Percentiles rank a stretch among this genome's conserved stretches.
phyloP scores from a whole-genome alignment of 768 basidiomycete genomes.

The Grammothele lineata region DNA sequence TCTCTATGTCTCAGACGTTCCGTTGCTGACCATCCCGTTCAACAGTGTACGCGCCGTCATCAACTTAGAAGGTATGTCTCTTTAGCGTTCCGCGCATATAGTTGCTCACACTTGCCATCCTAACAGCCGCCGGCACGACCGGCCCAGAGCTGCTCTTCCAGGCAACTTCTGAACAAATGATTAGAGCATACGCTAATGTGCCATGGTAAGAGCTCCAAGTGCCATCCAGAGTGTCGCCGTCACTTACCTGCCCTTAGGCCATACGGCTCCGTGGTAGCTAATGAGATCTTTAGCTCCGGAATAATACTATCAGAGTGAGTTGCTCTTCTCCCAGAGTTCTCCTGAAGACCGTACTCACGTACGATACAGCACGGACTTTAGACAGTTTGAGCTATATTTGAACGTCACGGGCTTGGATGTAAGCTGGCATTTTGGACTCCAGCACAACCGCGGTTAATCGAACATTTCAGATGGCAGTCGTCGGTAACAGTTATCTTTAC shows the following conservation, averaged over 20 bases:
- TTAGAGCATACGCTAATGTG: slow-evolving; percentile 81
- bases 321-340: not conserved
- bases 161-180: slow-evolving; percentile 94
- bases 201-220: slow-evolving; percentile 47
- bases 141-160: slow-evolving; percentile 93
- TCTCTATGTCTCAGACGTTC: not conserved
- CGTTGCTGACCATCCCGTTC: not conserved
- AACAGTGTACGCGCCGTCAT: slow-evolving; percentile 76
- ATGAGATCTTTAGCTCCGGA: slow-evolving; percentile 90
- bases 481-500: slow-evolving; percentile 90
- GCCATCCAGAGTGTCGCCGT: not conserved
- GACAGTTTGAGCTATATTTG: slow-evolving; percentile 87
- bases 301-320: slow-evolving; percentile 85
- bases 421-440: slow-evolving; percentile 21
- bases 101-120: slow-evolving; percentile 2
- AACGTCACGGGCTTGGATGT: slow-evolving; percentile 91
- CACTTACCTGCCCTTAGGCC: slow-evolving; percentile 43
- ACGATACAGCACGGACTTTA: slow-evolving; percentile 78
- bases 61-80: slow-evolving; percentile 75
- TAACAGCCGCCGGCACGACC: slow-evolving; percentile 73
- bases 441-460: no score
- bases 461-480: slow-evolving; percentile 69
- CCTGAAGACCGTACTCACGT: not conserved
- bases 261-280: slow-evolving; percentile 84
- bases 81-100: not conserved